Percentiles rank a stretch among this genome's conserved stretches.
These are phyloP conservation scores for Aspergillus piperis DNA, from an alignment of 2,329 filamentous ascomycete genomes.

Conservation along the genomic window DNA sequence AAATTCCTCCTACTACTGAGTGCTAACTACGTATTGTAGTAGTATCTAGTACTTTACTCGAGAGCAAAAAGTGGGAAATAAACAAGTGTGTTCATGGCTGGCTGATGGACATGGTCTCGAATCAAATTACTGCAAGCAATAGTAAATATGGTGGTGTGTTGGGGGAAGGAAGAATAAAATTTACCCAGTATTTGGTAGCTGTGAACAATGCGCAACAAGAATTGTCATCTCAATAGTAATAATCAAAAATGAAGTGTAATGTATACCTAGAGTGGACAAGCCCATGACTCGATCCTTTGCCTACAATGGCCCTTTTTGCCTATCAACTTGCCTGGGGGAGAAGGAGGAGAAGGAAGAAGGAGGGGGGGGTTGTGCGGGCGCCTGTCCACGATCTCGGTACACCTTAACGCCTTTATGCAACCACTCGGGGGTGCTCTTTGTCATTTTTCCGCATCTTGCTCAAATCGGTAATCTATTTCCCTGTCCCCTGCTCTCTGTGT, in stretches of 20 bases:
- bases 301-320: constrained; percentile 9
- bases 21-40: neutral
- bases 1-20: constrained; percentile 12
- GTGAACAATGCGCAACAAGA: constrained; percentile 20
- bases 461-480: neutral
- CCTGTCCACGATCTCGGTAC: constrained; percentile 14
- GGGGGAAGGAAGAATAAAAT: too few relatives aligned
- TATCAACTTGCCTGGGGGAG: neutral
- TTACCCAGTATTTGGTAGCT: neutral
- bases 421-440: neutral
- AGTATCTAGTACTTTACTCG: neutral
- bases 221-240: constrained; percentile 14
- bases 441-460: neutral
- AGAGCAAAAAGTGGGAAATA: too few relatives aligned
- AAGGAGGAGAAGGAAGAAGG: too few relatives aligned
- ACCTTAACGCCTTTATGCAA: constrained; percentile 10
- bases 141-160: too few relatives aligned
- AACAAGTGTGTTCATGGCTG: neutral
- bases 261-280: neutral
- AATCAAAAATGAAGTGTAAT: neutral
- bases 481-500: neutral
- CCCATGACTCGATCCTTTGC: neutral
- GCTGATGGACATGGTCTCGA: neutral
- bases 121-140: too few relatives aligned
- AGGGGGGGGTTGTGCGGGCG: neutral